Evolutionary conservation across 2,329 filamentous ascomycete species (phyloP), one percentile per base, ranked within the genome.

Genomic region (Davidsoniella australis): DNA sequence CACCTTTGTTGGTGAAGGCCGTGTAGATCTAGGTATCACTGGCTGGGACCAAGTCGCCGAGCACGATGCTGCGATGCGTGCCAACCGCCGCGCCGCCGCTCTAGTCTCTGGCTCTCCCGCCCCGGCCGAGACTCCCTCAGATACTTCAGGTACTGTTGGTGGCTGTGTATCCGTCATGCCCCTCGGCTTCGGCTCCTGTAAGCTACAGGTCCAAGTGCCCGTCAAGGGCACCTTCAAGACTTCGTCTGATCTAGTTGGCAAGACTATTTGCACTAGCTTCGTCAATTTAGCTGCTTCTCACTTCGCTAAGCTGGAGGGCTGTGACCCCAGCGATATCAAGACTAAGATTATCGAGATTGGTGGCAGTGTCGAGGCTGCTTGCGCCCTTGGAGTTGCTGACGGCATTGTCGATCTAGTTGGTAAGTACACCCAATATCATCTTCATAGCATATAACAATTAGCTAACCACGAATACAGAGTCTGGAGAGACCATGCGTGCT

Each of bases 401-500:
- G 91, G 89, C 46, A 95, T 98, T 62, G 87, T 98, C 43, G 91
- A 98, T 68, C 78, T 98, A 51, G 91, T 98, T 61, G 87, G 86
- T 91, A 66, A 62, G 83, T 76, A 3, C 9, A 29, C n/a, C 14
- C 5, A n/a, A 17, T 8, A 6, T 17, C 16, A 5, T 5, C 5
- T 39, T 37, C 29, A 29, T 51, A 48, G 39, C 43, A 36, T 43
- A 9, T 12, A 7, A 16, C 14, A 33, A 20, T 29, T 29, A 33
- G 45, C 16, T 41, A 5, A n/a, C 14, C 6, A 38, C 23, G 12
- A 29, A 26, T 38, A 1, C 57, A 91, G 89, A 98, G 71, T 96
- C 91, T 17, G 91, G 91, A 50, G 89, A 96, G 66, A 98, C 91
- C 0, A 98, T 98, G 91, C 83, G 85, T 60, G 91, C 89, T 17